A percentile compares a stretch with the other conserved stretches of the same genome.
phyloP scores from a whole-genome alignment of 2,329 filamentous ascomycete genomes.

The Aphanocladium album region DNA sequence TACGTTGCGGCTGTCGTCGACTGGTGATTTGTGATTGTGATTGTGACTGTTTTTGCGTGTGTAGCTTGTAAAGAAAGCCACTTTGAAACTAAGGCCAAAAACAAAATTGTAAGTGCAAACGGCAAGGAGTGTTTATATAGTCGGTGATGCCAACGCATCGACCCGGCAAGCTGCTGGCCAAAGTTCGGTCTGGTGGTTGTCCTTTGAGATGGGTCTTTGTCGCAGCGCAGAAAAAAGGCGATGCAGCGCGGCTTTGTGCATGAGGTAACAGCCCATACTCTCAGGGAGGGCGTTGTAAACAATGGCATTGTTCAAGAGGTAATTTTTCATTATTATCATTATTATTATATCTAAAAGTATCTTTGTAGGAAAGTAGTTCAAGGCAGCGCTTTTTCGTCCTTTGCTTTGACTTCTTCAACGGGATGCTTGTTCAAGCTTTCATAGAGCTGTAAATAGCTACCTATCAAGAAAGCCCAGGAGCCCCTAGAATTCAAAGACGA shows the following conservation, averaged over 20 bases:
- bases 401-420: constrained; percentile 11
- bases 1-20: no score
- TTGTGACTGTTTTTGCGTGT: no score
- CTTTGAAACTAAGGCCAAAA: no score
- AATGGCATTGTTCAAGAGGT: neutral
- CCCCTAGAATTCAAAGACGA: constrained; percentile 21
- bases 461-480: constrained; percentile 35
- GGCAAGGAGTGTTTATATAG: no score
- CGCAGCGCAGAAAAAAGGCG: neutral
- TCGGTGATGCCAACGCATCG: no score
- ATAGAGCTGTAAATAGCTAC: constrained; percentile 22
- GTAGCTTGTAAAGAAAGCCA: no score
- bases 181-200: neutral
- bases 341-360: neutral
- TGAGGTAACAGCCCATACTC: neutral
- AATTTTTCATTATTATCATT: neutral
- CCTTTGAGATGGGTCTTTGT: constrained; percentile 1
- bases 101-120: no score
- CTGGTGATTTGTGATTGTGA: no score
- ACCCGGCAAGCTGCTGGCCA: neutral
- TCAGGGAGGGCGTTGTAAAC: neutral
- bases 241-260: neutral
- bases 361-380: neutral
- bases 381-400: neutral
- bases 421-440: constrained; percentile 23